phyloP scores from a whole-genome alignment of 768 basidiomycete genomes.

The Imleria badia region DNA sequence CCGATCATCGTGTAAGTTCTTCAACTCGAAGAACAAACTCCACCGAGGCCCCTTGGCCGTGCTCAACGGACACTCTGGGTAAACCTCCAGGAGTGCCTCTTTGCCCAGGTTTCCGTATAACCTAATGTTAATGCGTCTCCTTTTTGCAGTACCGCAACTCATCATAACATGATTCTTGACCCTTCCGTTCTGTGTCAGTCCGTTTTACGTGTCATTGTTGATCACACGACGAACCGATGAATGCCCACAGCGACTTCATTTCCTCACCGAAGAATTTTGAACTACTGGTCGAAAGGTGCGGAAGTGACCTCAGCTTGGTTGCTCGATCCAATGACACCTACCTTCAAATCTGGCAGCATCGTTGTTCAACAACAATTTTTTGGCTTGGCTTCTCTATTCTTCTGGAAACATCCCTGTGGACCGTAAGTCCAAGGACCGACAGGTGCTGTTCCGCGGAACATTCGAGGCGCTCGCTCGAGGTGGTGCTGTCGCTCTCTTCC shows the following conservation, averaged over 20 bases:
- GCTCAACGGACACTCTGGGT: background rate
- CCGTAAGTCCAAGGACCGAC: conserved; percentile 90
- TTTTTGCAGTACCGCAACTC: conserved; percentile 67
- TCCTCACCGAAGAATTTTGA: conserved; percentile 77
- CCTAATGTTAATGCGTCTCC: conserved; percentile 13
- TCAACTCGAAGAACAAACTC: background rate
- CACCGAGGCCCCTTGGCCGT: conserved; percentile 2
- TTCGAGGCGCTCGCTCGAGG: conserved; percentile 82
- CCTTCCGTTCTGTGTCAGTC: conserved; percentile 76
- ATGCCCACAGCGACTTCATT: conserved; percentile 66
- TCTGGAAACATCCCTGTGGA: conserved; percentile 99
- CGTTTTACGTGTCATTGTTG: conserved; percentile 11
- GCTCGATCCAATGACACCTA: conserved; percentile 9
- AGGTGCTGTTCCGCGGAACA: conserved; percentile 83
- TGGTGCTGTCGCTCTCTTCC: conserved; percentile 88
- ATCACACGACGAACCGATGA: conserved; percentile 17
- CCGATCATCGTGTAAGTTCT: conserved; percentile 88
- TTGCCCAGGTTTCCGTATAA: background rate
- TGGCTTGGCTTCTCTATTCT: conserved; percentile 72
- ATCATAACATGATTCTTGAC: conserved; percentile 96
- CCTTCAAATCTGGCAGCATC: conserved; percentile 46
- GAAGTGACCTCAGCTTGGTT: conserved; percentile 12
- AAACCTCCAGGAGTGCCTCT: background rate
- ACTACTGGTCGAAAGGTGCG: conserved; percentile 93
- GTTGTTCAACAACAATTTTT: conserved; percentile 77